Base-by-base conservation (phyloP, 305 asterid genomes). In the Fraxinus xanthoxyloides region DNA sequence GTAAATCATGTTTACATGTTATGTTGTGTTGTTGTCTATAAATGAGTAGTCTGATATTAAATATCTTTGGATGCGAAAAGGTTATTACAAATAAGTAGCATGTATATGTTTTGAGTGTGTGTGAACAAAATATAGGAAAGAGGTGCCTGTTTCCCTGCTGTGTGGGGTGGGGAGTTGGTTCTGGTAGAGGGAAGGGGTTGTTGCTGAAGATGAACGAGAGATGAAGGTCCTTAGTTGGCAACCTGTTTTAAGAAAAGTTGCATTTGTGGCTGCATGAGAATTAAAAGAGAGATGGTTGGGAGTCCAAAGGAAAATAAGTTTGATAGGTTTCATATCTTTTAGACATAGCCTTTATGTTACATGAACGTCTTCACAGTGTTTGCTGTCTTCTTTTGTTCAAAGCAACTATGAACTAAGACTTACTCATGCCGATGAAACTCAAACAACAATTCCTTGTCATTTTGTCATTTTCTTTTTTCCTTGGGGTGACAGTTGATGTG, bases 401-500 rank as follows among this genome's bases (percentile, higher is more conserved):
- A 54, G 56, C 32, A 54, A 63, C 9, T 17, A 56, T 19, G 19
- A 19, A 56, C 67, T 19, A 56, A n/a, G 40, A 35, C 40, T 6
- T 35, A 35, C 40, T 56, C 26, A 19, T 19, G 26, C 67, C 21
- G 4, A 19, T 56, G 77, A 35, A 76, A 35, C 34, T 81, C 7
- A 26, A 8, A 76, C 79, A 56, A 74, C 7, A 17, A 9, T 69
- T 19, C 74, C 72, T 61, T 82, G 77, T 61, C 19, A 19, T 7
- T 67, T 38, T 61, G 82, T 23, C 1, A 19, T 40, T 38, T 54
- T 26, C 28, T 23, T 28, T 75, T 36, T 26, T 46, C 72, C 54
- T 24, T 61, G 61, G 69, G 76, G 76, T 84, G 75, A 84, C 78
- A 82, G 87, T 84, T 82, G 46, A 48, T 56, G 9, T 77, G 48